A percentile compares a stretch with the other conserved stretches of the same genome.
Evolutionary conservation across 2,329 filamentous ascomycete genomes (phyloP).

Genomic region (Trichoderma gracile): DNA sequence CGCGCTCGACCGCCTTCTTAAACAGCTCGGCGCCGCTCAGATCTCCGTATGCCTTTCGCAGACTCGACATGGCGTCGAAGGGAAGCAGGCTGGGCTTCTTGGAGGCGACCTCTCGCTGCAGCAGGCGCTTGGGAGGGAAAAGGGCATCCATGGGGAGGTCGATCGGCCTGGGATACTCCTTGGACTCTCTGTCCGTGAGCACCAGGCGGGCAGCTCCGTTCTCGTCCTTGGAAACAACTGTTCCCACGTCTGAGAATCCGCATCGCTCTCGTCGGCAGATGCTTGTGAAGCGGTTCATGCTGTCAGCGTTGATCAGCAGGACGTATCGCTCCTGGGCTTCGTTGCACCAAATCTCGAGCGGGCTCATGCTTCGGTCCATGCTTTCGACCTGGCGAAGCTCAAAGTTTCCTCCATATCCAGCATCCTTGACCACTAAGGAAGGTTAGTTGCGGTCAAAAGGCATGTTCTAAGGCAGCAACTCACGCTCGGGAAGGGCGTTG

Average conservation of each 20-base stretch:
- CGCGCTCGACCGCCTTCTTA: constrained; percentile 71
- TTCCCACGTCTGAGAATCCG: constrained; percentile 88
- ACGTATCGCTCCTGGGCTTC: constrained; percentile 97
- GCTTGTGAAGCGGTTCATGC: constrained; percentile 72
- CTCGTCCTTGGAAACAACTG: constrained; percentile 63
- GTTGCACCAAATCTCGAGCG: constrained; percentile 96
- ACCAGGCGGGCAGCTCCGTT: constrained; percentile 70
- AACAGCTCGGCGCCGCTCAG: constrained; percentile 55
- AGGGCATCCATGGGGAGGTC: constrained; percentile 86
- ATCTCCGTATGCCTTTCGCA: constrained; percentile 64
- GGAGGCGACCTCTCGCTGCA: constrained; percentile 72
- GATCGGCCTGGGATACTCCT: constrained; percentile 73
- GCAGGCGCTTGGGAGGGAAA: constrained; percentile 84
- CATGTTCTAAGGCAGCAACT: constrained; percentile 11
- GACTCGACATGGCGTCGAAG: constrained; percentile 68
- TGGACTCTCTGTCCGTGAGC: constrained; percentile 77
- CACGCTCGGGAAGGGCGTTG: constrained; percentile 74
- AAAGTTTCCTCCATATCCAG: constrained; percentile 85
- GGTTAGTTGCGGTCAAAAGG: background rate
- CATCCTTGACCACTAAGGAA: constrained; percentile 74
- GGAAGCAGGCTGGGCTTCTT: constrained; percentile 65
- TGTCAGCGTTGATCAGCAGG: constrained; percentile 77
- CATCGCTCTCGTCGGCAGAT: constrained; percentile 81
- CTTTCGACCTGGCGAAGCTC: constrained; percentile 93
- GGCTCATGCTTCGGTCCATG: constrained; percentile 88